phyloP scores from a whole-genome alignment of 495 filamentous ascomycete genomes.

The Xylaria acuta region DNA sequence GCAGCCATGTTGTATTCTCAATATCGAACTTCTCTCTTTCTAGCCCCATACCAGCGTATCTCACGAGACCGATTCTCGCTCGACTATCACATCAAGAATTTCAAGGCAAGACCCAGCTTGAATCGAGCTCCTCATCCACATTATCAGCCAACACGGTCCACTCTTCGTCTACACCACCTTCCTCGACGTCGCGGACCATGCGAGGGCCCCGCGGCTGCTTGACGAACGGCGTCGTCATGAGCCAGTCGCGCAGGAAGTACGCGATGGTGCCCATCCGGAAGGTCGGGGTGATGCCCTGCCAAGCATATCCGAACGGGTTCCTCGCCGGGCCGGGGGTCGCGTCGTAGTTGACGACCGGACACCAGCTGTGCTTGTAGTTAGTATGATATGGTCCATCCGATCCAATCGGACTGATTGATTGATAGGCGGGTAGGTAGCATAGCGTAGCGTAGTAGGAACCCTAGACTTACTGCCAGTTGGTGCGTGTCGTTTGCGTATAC shows the following conservation, averaged over 20 bases:
- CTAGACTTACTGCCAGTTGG: conserved; percentile 1
- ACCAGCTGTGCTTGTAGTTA: conserved; percentile 4
- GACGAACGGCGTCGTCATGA: conserved; percentile 11
- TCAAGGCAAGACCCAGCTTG: neutral
- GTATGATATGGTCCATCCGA: too few relatives aligned
- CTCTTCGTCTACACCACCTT: neutral
- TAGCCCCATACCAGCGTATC: neutral
- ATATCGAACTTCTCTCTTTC: neutral
- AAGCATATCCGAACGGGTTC: neutral
- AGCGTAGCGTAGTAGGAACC: neutral
- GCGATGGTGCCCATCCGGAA: neutral
- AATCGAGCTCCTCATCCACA: neutral
- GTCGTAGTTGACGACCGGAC: conserved; percentile 16
- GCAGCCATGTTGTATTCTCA: neutral
- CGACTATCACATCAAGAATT: neutral
- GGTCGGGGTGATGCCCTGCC: neutral
- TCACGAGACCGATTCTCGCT: neutral
- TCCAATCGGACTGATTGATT: neutral
- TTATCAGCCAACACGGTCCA: neutral
- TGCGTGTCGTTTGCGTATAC: neutral
- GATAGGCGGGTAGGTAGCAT: neutral
- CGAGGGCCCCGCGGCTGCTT: neutral
- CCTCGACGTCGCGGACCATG: neutral
- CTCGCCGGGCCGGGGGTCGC: neutral
- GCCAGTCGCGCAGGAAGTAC: conserved; percentile 3